These are phyloP conservation scores for Penicillium oxalicum DNA, from an alignment of 2,329 filamentous ascomycete species.

Conservation along the genomic window DNA sequence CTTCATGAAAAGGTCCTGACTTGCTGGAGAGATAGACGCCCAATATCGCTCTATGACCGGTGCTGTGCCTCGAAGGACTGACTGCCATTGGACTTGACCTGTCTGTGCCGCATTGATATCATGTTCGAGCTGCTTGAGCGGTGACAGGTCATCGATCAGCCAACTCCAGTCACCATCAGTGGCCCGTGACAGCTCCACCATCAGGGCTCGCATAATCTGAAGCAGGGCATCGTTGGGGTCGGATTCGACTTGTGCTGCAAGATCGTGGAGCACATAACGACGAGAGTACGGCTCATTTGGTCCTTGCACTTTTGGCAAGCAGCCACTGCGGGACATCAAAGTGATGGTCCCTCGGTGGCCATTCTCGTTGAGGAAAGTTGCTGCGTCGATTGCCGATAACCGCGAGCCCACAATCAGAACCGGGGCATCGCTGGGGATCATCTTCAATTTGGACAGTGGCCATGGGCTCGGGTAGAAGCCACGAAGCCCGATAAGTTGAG, in stretches of 20 bases:
- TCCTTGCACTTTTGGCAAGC: neutral
- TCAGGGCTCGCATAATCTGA: neutral
- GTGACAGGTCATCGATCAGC: neutral
- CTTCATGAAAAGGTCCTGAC: neutral
- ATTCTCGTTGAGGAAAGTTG: neutral
- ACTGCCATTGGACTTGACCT: neutral
- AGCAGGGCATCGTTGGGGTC: neutral
- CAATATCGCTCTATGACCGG: constrained; percentile 1
- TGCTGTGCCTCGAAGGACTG: neutral
- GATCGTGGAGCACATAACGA: constrained; percentile 1
- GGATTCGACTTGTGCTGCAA: neutral
- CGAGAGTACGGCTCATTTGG: neutral
- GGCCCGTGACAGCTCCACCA: neutral
- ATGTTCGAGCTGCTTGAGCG: neutral
- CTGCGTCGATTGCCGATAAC: neutral
- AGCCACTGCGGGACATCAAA: neutral
- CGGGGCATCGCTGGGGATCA: neutral
- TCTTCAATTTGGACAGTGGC: neutral
- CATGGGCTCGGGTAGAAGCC: neutral
- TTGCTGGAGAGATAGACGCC: neutral
- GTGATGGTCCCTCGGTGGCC: constrained; percentile 1
- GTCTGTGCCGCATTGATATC: constrained; percentile 1
- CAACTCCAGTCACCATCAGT: neutral
- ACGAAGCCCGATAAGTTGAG: neutral
- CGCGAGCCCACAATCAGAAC: neutral